phyloP scores from a whole-genome alignment of 2,329 filamentous ascomycete genomes.

The Mollisiaceae sp. region DNA sequence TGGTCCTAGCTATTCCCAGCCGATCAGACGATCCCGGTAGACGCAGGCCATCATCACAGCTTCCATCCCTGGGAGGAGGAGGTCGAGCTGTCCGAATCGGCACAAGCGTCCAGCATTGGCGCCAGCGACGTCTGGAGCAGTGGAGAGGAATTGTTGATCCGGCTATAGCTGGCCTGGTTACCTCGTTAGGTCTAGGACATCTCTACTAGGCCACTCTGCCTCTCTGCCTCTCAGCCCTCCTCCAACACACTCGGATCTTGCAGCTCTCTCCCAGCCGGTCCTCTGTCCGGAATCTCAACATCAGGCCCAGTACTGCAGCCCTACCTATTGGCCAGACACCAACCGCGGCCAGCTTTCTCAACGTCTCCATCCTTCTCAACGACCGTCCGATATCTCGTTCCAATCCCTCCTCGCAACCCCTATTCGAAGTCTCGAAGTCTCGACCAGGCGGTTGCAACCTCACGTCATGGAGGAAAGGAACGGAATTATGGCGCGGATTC shows the following conservation, averaged over 20 bases:
- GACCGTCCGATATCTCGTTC: no score
- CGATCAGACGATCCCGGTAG: constrained; percentile 30
- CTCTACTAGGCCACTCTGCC: not conserved
- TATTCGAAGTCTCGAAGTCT: constrained; percentile 9
- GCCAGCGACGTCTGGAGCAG: not conserved
- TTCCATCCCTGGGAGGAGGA: constrained; percentile 13
- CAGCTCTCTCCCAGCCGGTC: not conserved
- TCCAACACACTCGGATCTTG: not conserved
- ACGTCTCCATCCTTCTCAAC: not conserved
- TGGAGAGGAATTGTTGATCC: constrained; percentile 8
- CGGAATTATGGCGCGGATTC: constrained; percentile 30
- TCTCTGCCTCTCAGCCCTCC: no score
- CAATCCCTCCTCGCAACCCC: not conserved
- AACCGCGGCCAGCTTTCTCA: not conserved
- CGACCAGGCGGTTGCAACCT: constrained; percentile 1
- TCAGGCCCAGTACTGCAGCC: not conserved
- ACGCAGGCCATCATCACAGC: constrained; percentile 11
- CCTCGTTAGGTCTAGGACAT: not conserved
- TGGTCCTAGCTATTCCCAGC: constrained; percentile 12
- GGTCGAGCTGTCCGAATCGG: constrained; percentile 18
- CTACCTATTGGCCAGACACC: not conserved
- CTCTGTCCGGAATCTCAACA: not conserved
- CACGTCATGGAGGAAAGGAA: constrained; percentile 33
- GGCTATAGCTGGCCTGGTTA: not conserved
- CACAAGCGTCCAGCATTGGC: constrained; percentile 21